A percentile compares a stretch with the other conserved stretches of the same genome.
phyloP scores from a whole-genome alignment of 345 rosid genomes.

The Adansonia digitata region DNA sequence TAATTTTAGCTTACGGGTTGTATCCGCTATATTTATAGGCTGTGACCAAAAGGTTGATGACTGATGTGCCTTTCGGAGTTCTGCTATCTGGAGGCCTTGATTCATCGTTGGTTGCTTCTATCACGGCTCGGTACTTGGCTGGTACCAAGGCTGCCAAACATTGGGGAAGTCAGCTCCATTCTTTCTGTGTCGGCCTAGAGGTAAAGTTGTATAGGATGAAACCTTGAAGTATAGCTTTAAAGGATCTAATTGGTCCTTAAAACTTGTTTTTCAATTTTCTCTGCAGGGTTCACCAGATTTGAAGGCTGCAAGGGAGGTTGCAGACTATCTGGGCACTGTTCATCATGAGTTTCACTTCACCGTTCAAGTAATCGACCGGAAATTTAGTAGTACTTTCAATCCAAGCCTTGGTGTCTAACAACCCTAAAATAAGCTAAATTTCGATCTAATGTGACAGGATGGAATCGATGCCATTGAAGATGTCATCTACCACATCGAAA shows the following conservation, averaged over 20 bases:
- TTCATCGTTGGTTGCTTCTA: slow-evolving; percentile 81
- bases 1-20: background rate
- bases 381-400: background rate
- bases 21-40: slow-evolving; percentile 41
- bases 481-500: slow-evolving; percentile 83
- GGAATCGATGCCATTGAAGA: slow-evolving; percentile 97
- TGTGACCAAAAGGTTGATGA: slow-evolving; percentile 87
- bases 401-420: background rate
- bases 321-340: slow-evolving; percentile 75
- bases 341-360: slow-evolving; percentile 92
- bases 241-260: background rate
- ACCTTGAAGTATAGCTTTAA: background rate
- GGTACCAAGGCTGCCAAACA: slow-evolving; percentile 64
- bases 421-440: background rate
- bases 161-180: slow-evolving; percentile 86
- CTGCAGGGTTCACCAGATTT: slow-evolving; percentile 78
- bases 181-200: slow-evolving; percentile 89
- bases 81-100: slow-evolving; percentile 91
- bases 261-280: background rate
- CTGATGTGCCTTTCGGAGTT: slow-evolving; percentile 91
- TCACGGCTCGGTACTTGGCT: slow-evolving; percentile 70
- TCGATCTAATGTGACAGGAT: slow-evolving; percentile 35
- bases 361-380: slow-evolving; percentile 50
- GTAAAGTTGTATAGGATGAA: slow-evolving; percentile 20
- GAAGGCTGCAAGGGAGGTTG: slow-evolving; percentile 83